phyloP scores from a whole-genome alignment of 2,329 filamentous ascomycete species.

The Phaeosphaeria sp. region DNA sequence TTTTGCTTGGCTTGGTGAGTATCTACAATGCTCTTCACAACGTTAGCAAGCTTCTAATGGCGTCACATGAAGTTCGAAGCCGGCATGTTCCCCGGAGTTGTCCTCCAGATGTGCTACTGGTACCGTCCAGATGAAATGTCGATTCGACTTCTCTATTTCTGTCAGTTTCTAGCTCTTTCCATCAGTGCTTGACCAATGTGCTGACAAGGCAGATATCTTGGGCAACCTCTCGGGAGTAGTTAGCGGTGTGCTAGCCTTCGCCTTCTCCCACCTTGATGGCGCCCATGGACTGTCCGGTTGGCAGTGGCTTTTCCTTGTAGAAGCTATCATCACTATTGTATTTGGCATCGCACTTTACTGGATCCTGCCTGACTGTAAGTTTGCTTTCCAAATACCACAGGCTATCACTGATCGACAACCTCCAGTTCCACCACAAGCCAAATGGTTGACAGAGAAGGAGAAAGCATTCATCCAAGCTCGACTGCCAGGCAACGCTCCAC shows the following conservation, averaged over 20 bases:
- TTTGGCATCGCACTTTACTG: conserved; percentile 17
- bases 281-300: conserved; percentile 55
- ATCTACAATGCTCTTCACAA: not conserved
- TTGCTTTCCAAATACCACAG: not conserved
- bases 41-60: not conserved
- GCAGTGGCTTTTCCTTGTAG: conserved; percentile 29
- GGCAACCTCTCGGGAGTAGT: conserved; percentile 64
- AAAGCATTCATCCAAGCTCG: conserved; percentile 57
- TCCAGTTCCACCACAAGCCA: conserved; percentile 25
- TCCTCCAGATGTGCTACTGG: conserved; percentile 65
- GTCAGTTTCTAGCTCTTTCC: conserved; percentile 8
- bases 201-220: conserved; percentile 44
- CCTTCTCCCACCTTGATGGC: conserved; percentile 65
- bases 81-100: conserved; percentile 31
- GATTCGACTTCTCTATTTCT: conserved; percentile 16
- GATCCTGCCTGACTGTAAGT: conserved; percentile 17
- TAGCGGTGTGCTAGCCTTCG: conserved; percentile 61
- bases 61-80: conserved; percentile 22
- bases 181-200: not conserved
- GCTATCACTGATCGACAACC: not conserved
- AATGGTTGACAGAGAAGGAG: conserved; percentile 45
- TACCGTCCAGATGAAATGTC: conserved; percentile 58
- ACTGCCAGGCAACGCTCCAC: conserved; percentile 51
- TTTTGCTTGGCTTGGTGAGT: conserved; percentile 32
- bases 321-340: conserved; percentile 18